These are phyloP conservation scores for Colletotrichum limetticola DNA, from an alignment of 2,329 filamentous ascomycete genomes.

Conservation along the genomic window DNA sequence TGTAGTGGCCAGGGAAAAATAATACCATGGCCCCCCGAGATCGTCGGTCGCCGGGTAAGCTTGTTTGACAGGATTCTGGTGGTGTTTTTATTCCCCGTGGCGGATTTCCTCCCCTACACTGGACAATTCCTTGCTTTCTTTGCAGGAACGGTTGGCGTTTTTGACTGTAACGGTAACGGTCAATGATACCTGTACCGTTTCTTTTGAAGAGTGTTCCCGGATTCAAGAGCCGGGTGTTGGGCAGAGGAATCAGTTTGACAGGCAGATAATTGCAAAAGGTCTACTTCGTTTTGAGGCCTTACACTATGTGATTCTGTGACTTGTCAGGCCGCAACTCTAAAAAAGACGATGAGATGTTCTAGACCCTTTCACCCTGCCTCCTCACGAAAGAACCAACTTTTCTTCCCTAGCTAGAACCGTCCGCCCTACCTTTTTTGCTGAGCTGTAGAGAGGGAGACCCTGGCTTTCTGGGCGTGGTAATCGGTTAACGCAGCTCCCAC, in stretches of 20 bases:
- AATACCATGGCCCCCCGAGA: not conserved
- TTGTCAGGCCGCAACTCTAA: not conserved
- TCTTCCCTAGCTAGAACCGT: not conserved
- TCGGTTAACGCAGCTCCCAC: not conserved
- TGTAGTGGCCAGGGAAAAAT: not conserved
- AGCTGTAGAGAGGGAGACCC: slow-evolving; percentile 7
- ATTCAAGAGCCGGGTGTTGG: not conserved
- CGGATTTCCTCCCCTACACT: too few species aligned
- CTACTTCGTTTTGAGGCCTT: not conserved
- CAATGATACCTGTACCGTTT: not conserved
- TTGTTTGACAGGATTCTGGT: not conserved
- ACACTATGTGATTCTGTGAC: not conserved
- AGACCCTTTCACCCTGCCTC: not conserved
- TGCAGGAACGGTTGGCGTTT: slow-evolving; percentile 2
- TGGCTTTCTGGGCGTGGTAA: not conserved
- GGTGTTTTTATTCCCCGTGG: not conserved
- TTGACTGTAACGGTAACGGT: slow-evolving; percentile 3
- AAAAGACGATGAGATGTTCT: not conserved
- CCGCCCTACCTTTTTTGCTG: not conserved
- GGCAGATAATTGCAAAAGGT: not conserved
- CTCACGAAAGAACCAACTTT: not conserved
- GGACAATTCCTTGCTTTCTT: not conserved
- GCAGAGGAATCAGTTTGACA: not conserved
- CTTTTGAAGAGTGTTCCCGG: not conserved
- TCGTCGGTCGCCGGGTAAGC: not conserved